Evolutionary conservation across 2,329 filamentous ascomycete genomes (phyloP), one percentile per base, ranked within the genome.

Genomic region (Penicillium sp.): DNA sequence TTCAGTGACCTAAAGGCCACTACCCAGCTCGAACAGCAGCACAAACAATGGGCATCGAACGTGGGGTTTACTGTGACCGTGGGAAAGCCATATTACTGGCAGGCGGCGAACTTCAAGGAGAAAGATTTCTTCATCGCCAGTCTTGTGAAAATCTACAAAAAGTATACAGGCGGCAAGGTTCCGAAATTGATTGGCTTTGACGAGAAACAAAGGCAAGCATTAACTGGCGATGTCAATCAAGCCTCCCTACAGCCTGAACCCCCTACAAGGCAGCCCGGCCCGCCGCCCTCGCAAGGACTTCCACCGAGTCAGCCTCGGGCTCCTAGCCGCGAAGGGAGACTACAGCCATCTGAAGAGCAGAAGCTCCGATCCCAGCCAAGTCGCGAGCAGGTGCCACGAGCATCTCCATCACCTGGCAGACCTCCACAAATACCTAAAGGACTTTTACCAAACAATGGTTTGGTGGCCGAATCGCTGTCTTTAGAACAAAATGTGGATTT

Each of bases 81-180:
- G 26, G 88, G 89, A 24, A 99, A 99, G 72, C 89, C 91, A 0
- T 99, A 99, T 74, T 99, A 94, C 72, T 99, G 94, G 94, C 86
- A 96, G 72, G 91, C 94, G 33, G 87, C 91, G 62, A 94, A 90
- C 0, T 83, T 90, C 53, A 97, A 97, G 77, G 94, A 99, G 75
- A 97, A 97, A 79, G 93, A 96, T 70, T 97, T 97, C 76, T 99
- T 99, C 74, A 94, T 99, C 66, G 91, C 90, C 33, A 97, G 92
- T 72, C 76, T 97, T 64, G 85, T 97, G 68, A 99, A 97, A 74
- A 97, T 99, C 63, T 99, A 90, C 71, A 87, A 87, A 65, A 99
- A 97, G 74, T 99, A 97, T 70, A 97, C 94, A 0, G 89, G 90
- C 26, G 93, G 93, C 12, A 88, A 87, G 66, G 75, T 85, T 30